A percentile compares a stretch with the other conserved stretches of the same genome.
Evolutionary conservation across 768 basidiomycete genomes (phyloP).

Genomic region (Leccinellum albellum): DNA sequence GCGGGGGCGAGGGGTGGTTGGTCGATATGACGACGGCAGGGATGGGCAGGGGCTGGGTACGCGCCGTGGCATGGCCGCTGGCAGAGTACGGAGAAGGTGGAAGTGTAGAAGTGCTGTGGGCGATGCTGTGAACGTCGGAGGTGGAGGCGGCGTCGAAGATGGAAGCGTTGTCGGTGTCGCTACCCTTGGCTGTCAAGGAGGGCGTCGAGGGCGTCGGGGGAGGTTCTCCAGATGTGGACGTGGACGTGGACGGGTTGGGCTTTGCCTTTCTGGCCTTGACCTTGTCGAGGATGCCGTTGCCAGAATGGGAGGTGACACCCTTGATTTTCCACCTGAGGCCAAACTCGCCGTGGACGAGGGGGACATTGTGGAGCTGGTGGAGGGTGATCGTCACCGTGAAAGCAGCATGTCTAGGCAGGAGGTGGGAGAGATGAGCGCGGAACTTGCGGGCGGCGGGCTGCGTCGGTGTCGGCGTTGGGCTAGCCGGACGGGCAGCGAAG

Average conservation of each 20-base stretch:
- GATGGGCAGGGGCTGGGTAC: conserved; percentile 8
- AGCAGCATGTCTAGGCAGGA: conserved; percentile 61
- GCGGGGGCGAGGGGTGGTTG: conserved; percentile 12
- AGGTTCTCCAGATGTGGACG: not conserved
- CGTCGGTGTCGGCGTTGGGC: conserved; percentile 69
- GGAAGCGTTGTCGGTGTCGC: conserved; percentile 25
- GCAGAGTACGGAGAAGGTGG: conserved; percentile 11
- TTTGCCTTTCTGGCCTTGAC: conserved; percentile 31
- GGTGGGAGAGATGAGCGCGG: conserved; percentile 57
- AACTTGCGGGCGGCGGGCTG: conserved; percentile 20
- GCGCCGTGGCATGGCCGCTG: conserved; percentile 10
- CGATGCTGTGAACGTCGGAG: conserved; percentile 27
- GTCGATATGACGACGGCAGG: conserved; percentile 29
- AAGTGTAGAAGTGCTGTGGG: conserved; percentile 25
- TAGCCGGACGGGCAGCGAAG: conserved; percentile 37
- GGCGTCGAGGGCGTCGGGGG: not conserved
- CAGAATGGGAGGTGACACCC: conserved; percentile 40
- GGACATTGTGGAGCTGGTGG: conserved; percentile 64
- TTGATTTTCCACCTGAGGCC: not conserved
- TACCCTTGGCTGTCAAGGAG: conserved; percentile 11
- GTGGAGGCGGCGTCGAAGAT: conserved; percentile 22
- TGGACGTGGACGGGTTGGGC: not conserved
- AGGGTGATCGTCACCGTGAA: conserved; percentile 60
- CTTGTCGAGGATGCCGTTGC: conserved; percentile 41
- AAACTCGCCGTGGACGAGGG: not conserved